Evolutionary conservation across 2,329 filamentous ascomycete species (phyloP).

Genomic region (Penicillium sp.): DNA sequence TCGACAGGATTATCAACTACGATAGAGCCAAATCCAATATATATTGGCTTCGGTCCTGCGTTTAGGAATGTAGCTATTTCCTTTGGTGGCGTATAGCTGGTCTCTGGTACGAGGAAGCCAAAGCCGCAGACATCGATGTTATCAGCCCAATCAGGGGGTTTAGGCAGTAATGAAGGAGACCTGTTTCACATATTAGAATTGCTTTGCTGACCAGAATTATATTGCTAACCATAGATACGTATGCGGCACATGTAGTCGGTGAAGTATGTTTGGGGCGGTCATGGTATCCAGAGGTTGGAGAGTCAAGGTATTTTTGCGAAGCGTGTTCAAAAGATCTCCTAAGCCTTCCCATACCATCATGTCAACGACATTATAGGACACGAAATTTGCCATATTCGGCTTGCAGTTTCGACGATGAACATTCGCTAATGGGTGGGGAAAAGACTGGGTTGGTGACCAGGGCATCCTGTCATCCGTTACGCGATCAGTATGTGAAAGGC

Average conservation of each 20-base stretch:
- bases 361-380: slow-evolving; percentile 81
- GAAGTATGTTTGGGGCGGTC: slow-evolving; percentile 78
- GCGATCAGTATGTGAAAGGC: neutral
- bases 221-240: slow-evolving; percentile 76
- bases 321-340: slow-evolving; percentile 87
- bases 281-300: slow-evolving; percentile 76
- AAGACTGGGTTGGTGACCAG: slow-evolving; percentile 80
- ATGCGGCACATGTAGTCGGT: slow-evolving; percentile 73
- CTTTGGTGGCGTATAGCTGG: slow-evolving; percentile 63
- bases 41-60: slow-evolving; percentile 69
- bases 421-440: slow-evolving; percentile 83
- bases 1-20: slow-evolving; percentile 73
- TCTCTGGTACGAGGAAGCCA: slow-evolving; percentile 69
- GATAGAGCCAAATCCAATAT: slow-evolving; percentile 81
- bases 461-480: slow-evolving; percentile 62
- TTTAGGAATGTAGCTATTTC: slow-evolving; percentile 66
- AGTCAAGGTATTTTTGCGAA: slow-evolving; percentile 70
- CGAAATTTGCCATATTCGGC: slow-evolving; percentile 71
- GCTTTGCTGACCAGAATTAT: neutral
- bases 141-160: slow-evolving; percentile 71
- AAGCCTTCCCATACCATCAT: slow-evolving; percentile 93
- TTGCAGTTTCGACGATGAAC: slow-evolving; percentile 75
- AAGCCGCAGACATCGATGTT: slow-evolving; percentile 75
- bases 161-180: slow-evolving; percentile 74
- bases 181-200: slow-evolving; percentile 23